A percentile compares a stretch with the other conserved stretches of the same genome.
Conservation (phyloP, 257 asterid genomes). For the Nicotiana obtusifolia region DNA sequence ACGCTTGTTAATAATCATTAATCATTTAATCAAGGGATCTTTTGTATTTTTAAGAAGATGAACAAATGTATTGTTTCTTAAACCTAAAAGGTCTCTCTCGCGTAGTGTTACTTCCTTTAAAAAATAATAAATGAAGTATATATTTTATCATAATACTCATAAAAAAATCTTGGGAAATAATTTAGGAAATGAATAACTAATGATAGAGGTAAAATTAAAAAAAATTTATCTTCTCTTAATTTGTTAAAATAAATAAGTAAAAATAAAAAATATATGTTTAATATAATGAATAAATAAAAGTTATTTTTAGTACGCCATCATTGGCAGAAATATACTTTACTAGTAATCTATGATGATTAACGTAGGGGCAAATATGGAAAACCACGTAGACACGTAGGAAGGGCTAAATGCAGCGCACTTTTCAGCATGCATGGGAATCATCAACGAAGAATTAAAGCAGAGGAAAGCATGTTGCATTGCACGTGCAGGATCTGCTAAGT, state of each 20-base stretch:
- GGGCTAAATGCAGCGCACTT: constrained; percentile 33
- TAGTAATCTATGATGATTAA: neutral
- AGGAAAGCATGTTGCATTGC: constrained; percentile 15
- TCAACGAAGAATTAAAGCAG: constrained; percentile 29
- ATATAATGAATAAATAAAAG: no score
- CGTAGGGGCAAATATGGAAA: neutral
- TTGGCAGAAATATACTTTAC: neutral
- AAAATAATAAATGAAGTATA: no score
- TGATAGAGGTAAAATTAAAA: no score
- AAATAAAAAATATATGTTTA: no score
- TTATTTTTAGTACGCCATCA: neutral
- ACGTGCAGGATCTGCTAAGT: constrained; percentile 11
- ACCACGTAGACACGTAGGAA: neutral
- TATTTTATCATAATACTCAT: no score
- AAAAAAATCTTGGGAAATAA: no score
- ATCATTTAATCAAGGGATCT: neutral
- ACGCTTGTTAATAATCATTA: neutral
- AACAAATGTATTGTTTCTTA: neutral
- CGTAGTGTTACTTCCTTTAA: no score
- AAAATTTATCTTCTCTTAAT: no score
- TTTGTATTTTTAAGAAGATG: neutral
- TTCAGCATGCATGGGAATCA: constrained; percentile 45
- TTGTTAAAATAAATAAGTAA: no score
- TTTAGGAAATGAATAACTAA: no score
- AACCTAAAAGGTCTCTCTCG: neutral